phyloP scores from a whole-genome alignment of 192 early-diverging fungal genomes.

The Umbelopsis isabellina region DNA sequence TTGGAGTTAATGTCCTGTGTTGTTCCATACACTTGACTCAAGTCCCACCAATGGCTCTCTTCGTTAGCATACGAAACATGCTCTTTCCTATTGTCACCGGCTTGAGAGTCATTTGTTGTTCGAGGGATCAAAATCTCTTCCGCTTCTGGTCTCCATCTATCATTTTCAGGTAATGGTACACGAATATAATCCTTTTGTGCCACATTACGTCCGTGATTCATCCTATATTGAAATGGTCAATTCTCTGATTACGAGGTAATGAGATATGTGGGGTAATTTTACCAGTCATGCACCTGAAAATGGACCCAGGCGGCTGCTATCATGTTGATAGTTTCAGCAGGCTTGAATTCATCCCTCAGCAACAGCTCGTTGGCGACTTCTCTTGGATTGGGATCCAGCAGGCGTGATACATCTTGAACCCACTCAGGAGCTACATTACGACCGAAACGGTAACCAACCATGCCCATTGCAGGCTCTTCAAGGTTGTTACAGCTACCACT shows the following conservation, averaged over 20 bases:
- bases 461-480: conserved; percentile 6
- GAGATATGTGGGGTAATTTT: not conserved
- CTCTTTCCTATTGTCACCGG: not conserved
- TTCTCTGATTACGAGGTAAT: too few relatives aligned
- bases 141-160: not conserved
- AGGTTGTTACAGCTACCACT: conserved; percentile 11
- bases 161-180: conserved; percentile 1
- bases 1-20: not conserved
- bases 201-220: not conserved
- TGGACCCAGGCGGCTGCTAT: not conserved
- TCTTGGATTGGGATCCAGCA: conserved; percentile 11
- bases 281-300: conserved; percentile 13
- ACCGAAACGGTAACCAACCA: conserved; percentile 12
- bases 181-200: not conserved
- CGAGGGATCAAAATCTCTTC: not conserved
- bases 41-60: conserved; percentile 5
- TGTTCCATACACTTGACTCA: conserved; percentile 1
- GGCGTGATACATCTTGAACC: not conserved
- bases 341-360: not conserved
- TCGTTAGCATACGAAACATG: conserved; percentile 1
- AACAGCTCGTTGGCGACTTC: not conserved
- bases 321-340: conserved; percentile 10
- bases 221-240: not conserved
- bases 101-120: not conserved
- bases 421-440: conserved; percentile 10